phyloP scores from a whole-genome alignment of 1,139 yeast species.

The Pichia sp. region DNA sequence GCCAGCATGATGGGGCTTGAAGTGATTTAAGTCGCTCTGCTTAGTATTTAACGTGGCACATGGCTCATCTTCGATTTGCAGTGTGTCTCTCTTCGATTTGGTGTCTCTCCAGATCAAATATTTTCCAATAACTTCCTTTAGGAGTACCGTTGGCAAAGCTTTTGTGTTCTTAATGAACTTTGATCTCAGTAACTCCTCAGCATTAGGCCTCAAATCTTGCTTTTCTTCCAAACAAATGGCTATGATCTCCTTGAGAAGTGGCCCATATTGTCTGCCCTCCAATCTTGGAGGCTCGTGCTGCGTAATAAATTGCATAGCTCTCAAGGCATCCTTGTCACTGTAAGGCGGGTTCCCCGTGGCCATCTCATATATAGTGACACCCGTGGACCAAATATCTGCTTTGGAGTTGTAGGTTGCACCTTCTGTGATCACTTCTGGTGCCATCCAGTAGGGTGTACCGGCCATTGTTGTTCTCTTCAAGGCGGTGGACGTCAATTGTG shows the following conservation, averaged over 20 bases:
- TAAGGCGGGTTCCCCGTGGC: constrained; percentile 98
- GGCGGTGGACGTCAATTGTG: constrained; percentile 76
- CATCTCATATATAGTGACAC: constrained; percentile 89
- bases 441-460: constrained; percentile 99
- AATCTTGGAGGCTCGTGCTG: constrained; percentile 91
- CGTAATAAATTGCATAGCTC: constrained; percentile 92
- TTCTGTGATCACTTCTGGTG: constrained; percentile 95
- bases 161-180: constrained; percentile 65
- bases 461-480: constrained; percentile 90
- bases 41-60: neutral
- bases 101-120: constrained; percentile 78
- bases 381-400: constrained; percentile 96
- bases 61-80: constrained; percentile 30
- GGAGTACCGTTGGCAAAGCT: constrained; percentile 51
- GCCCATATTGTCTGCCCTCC: constrained; percentile 82
- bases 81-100: constrained; percentile 44
- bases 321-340: constrained; percentile 88
- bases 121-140: constrained; percentile 76
- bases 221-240: constrained; percentile 92
- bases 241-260: constrained; percentile 76
- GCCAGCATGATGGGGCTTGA: neutral
- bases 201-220: constrained; percentile 81
- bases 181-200: constrained; percentile 76
- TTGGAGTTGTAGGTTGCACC: constrained; percentile 72
- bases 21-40: neutral